phyloP scores from a whole-genome alignment of 176 grass and related monocot genomes.

The Luzula sylvatica region DNA sequence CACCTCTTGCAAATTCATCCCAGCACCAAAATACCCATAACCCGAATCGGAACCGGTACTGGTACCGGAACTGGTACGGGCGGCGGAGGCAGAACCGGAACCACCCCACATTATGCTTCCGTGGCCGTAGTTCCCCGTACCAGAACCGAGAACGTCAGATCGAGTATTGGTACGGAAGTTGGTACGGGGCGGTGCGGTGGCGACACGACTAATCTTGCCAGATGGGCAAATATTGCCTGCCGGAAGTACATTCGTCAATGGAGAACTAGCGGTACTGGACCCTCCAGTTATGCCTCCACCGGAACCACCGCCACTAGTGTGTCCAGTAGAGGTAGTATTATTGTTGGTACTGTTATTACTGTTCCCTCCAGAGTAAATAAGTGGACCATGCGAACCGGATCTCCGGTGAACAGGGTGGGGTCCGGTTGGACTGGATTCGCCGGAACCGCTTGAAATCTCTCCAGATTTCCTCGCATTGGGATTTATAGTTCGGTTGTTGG shows the following conservation, averaged over 20 bases:
- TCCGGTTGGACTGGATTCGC: constrained; percentile 22
- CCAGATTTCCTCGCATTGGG: constrained; percentile 21
- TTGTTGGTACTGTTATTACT: not conserved
- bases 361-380: constrained; percentile 61
- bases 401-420: constrained; percentile 39
- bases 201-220: constrained; percentile 37
- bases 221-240: constrained; percentile 81
- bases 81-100: not conserved
- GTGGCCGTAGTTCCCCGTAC: constrained; percentile 83
- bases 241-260: constrained; percentile 73
- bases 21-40: constrained; percentile 12
- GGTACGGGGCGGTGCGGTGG: constrained; percentile 21
- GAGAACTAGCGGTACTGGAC: constrained; percentile 61
- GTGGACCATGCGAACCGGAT: constrained; percentile 44
- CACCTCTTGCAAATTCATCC: constrained; percentile 47
- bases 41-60: constrained; percentile 21
- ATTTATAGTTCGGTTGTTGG: constrained; percentile 19
- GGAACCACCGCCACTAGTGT: constrained; percentile 15
- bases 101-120: constrained; percentile 78
- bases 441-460: constrained; percentile 16
- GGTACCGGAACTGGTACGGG: constrained; percentile 23
- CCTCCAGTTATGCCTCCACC: constrained; percentile 35
- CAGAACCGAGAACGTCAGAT: constrained; percentile 76
- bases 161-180: constrained; percentile 41
- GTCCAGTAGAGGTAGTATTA: constrained; percentile 5